Evolutionary conservation across 345 rosid species (phyloP), one percentile per base, ranked within the genome.

Genomic region (Sonneratia caseolaris): DNA sequence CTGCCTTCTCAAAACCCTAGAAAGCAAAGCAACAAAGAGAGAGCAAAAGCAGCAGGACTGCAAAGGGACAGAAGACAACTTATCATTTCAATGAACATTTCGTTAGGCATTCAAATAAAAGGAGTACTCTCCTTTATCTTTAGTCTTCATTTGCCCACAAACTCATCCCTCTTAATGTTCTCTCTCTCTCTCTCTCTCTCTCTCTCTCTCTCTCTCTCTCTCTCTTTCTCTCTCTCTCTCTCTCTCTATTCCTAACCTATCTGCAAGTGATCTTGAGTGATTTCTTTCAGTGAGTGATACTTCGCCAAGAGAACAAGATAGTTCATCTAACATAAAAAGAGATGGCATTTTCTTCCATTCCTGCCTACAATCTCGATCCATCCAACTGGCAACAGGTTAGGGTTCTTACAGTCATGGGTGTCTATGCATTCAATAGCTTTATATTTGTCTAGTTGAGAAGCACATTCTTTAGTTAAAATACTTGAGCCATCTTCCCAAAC

Each of bases 311-410:
- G 51, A 47, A 13, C 13, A 47, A 47, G 51, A 13, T 7, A 47
- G 62, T 71, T 62, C 27, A 12, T 27, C 12, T 13, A 76, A 16
- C 37, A 49, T 21, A 70, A 64, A 43, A 24, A 76, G 74, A 77
- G 71, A 94, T 94, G 98, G 93, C 83, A 83, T 91, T 88, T 75
- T 79, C 98, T 72, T 87, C 98, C 76, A 77, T 92, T 68, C 92
- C 96, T 80, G 83, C 96, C 80, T 91, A 62, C 18, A 11, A 90
- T 87, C 96, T 90, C 82, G 98, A 94, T 92, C 93, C 92, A 71
- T 80, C 92, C 86, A 90, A 92, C 89, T 94, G 97, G 96, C 97
- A 89, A 71, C 76, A 74, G 76, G 76, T 74, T 51, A 68, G 66
- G 66, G 38, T 35, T 35, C 32, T 24, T 35, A 5, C 19, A 27